These are phyloP conservation scores for Mycena amicta DNA, from an alignment of 768 basidiomycete species.

Conservation along the genomic window DNA sequence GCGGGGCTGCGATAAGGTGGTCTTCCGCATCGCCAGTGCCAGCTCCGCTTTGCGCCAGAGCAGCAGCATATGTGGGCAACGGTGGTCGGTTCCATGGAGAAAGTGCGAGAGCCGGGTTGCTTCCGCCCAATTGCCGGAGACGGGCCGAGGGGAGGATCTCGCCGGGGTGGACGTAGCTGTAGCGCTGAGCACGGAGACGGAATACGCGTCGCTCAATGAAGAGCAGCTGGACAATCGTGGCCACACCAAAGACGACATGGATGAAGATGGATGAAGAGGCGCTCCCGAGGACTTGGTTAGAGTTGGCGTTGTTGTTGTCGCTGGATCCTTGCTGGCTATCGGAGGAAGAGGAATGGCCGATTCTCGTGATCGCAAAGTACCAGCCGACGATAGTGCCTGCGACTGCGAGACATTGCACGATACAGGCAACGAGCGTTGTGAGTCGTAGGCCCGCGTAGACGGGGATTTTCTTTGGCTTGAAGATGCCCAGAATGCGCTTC, in stretches of 20 bases:
- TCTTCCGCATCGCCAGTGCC: constrained; percentile 81
- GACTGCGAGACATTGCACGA: constrained; percentile 43
- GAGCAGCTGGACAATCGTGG: constrained; percentile 52
- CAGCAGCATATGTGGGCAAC: constrained; percentile 71
- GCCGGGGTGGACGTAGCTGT: constrained; percentile 60
- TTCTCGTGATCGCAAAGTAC: constrained; percentile 42
- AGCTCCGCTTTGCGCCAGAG: constrained; percentile 65
- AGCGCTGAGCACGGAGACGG: constrained; percentile 69
- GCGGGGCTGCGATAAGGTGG: constrained; percentile 63
- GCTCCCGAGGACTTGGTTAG: constrained; percentile 23
- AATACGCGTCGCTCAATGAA: constrained; percentile 67
- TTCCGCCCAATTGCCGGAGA: constrained; percentile 20
- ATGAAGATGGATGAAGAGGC: constrained; percentile 52
- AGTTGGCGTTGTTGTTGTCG: background rate
- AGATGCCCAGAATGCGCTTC: constrained; percentile 39
- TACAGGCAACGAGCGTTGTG: constrained; percentile 44
- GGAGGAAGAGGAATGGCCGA: background rate
- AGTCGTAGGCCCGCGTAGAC: constrained; percentile 47
- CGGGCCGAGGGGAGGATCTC: constrained; percentile 49
- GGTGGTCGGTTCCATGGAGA: constrained; percentile 76
- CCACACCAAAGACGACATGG: constrained; percentile 63
- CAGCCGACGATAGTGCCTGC: constrained; percentile 57
- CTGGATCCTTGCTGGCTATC: constrained; percentile 1
- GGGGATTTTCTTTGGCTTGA: constrained; percentile 41
- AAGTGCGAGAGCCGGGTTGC: constrained; percentile 41